Evolutionary conservation across 176 grass and related monocot genomes (phyloP).

Genomic region (Avena sativa): DNA sequence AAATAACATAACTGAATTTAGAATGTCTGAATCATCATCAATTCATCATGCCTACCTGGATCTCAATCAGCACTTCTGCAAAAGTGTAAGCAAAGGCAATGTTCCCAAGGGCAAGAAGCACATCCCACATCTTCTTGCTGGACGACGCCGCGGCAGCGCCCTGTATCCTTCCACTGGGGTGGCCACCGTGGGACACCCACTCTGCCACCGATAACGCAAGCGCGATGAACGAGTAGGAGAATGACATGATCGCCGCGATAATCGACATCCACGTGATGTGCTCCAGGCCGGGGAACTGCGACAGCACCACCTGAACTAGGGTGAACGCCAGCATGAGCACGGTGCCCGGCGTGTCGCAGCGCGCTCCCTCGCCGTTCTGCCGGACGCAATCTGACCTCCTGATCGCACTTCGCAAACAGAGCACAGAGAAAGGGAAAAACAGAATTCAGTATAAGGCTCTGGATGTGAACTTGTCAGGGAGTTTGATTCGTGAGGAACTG

Average conservation of each 20-base stretch:
- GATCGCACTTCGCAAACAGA: conserved; percentile 52
- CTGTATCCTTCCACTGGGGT: conserved; percentile 42
- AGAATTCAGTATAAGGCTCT: background rate
- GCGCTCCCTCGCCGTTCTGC: conserved; percentile 43
- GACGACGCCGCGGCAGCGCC: conserved; percentile 41
- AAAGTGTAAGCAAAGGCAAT: conserved; percentile 94
- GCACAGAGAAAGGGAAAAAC: background rate
- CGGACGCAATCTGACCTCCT: conserved; percentile 64
- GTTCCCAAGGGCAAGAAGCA: conserved; percentile 83
- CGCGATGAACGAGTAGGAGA: conserved; percentile 82
- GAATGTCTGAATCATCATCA: background rate
- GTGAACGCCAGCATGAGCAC: conserved; percentile 71
- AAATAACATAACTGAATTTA: background rate
- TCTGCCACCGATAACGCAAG: conserved; percentile 59
- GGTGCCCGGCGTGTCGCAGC: conserved; percentile 58
- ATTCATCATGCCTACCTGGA: conserved; percentile 53
- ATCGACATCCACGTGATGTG: conserved; percentile 82
- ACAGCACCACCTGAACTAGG: conserved; percentile 67
- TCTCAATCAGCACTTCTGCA: conserved; percentile 87
- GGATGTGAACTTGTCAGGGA: background rate
- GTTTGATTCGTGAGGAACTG: background rate
- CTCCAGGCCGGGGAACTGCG: conserved; percentile 83
- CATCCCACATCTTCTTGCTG: conserved; percentile 63
- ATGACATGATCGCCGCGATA: conserved; percentile 82
- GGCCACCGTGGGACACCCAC: conserved; percentile 52